Percentiles rank a stretch among this genome's conserved stretches.
phyloP scores from a whole-genome alignment of 495 filamentous ascomycete genomes.

The Penicillium robsamsonii region DNA sequence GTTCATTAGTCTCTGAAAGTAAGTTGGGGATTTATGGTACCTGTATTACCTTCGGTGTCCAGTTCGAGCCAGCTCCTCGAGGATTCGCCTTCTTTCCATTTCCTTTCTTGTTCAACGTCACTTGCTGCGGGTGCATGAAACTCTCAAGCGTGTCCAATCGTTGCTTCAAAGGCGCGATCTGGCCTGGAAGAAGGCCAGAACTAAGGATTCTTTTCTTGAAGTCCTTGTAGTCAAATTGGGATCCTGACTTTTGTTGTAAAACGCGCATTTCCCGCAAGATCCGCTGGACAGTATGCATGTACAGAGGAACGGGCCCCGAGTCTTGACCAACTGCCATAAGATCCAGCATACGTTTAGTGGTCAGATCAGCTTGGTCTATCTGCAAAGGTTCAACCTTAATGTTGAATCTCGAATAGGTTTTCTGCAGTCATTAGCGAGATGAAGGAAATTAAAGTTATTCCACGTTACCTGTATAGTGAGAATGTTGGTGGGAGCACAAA shows the following conservation, averaged over 20 bases:
- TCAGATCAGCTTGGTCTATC: slow-evolving; percentile 58
- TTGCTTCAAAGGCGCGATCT: slow-evolving; percentile 52
- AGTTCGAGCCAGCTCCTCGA: slow-evolving; percentile 5
- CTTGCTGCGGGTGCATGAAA: slow-evolving; percentile 48
- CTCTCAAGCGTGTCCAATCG: slow-evolving; percentile 56
- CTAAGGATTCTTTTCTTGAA: slow-evolving; percentile 44
- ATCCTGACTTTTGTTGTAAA: slow-evolving; percentile 34
- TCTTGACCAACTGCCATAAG: slow-evolving; percentile 62
- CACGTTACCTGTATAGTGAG: slow-evolving; percentile 40
- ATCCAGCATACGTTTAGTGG: slow-evolving; percentile 61
- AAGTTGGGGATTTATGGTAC: not conserved
- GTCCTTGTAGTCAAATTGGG: slow-evolving; percentile 50
- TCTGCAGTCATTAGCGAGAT: slow-evolving; percentile 7
- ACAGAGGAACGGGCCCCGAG: slow-evolving; percentile 53
- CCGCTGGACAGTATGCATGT: slow-evolving; percentile 56
- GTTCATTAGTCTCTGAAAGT: not conserved
- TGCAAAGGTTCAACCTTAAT: slow-evolving; percentile 52
- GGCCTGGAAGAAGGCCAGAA: slow-evolving; percentile 40
- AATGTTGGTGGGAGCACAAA: slow-evolving; percentile 63
- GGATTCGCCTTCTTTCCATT: not conserved
- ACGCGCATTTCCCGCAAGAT: slow-evolving; percentile 62
- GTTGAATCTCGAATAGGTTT: slow-evolving; percentile 31
- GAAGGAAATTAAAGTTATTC: not conserved
- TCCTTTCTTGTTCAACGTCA: not conserved
- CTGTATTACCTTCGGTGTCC: slow-evolving; percentile 12